Evolutionary conservation across 2,329 filamentous ascomycete species (phyloP).

Genomic region (Epichloe scottii): DNA sequence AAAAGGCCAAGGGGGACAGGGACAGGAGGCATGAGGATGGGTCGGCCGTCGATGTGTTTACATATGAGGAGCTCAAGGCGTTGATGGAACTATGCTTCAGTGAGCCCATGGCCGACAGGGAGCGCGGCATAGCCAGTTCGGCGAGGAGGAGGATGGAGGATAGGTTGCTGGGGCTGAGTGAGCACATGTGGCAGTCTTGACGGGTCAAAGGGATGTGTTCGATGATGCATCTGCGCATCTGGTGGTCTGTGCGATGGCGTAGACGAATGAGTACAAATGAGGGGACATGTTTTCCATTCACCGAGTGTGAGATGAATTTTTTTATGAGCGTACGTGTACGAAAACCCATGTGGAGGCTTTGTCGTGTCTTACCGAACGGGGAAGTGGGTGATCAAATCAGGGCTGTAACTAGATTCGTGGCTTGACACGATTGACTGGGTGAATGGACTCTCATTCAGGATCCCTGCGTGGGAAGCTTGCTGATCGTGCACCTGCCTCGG

Average conservation of each 20-base stretch:
- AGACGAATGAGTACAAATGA: not conserved
- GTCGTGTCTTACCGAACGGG: no score
- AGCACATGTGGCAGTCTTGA: conserved; percentile 54
- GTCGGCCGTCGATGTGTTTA: conserved; percentile 33
- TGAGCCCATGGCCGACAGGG: conserved; percentile 51
- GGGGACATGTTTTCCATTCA: not conserved
- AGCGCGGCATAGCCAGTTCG: conserved; percentile 53
- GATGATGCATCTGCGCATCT: not conserved
- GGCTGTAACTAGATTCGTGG: no score
- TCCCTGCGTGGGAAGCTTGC: no score
- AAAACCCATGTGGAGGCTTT: no score
- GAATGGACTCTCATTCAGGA: no score
- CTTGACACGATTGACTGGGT: no score
- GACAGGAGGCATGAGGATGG: conserved; percentile 21
- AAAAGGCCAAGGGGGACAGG: conserved; percentile 41
- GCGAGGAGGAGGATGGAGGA: conserved; percentile 60
- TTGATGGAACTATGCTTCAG: conserved; percentile 57
- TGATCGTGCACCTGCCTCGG: no score
- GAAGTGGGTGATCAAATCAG: no score
- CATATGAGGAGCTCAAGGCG: conserved; percentile 53
- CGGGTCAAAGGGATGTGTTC: not conserved
- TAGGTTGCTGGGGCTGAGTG: conserved; percentile 55
- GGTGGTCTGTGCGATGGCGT: not conserved
- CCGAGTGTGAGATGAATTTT: no score
- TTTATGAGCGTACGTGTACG: not conserved